Conservation (phyloP, 805 yeast genomes). For the Saccharomyces mikatae region DNA sequence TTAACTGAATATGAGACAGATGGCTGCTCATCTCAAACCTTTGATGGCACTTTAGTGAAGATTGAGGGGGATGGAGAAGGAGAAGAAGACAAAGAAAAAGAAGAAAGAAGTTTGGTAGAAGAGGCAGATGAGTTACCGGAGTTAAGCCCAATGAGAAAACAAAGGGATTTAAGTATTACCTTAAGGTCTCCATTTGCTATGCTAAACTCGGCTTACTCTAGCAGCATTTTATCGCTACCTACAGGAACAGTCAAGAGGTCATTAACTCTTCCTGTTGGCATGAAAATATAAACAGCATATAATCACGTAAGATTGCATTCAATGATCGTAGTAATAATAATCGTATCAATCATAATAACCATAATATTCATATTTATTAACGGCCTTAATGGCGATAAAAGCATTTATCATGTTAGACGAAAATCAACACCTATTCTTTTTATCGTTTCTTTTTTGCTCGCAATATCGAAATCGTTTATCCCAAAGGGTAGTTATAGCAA, state of each 20-base stretch:
- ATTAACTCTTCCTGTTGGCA: conserved; percentile 26
- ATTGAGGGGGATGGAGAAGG: conserved; percentile 7
- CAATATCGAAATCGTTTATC: neutral
- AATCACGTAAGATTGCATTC: neutral
- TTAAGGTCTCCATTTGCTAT: conserved; percentile 8
- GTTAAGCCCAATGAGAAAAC: neutral
- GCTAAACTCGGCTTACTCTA: conserved; percentile 1
- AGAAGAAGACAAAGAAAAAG: conserved; percentile 1
- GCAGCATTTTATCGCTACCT: conserved; percentile 17
- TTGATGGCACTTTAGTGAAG: neutral
- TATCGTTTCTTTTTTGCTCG: neutral
- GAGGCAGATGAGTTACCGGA: neutral
- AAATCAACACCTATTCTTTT: neutral
- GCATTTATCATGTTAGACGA: neutral
- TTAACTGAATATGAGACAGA: conserved; percentile 10
- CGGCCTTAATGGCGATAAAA: neutral
- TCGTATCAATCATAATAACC: neutral
- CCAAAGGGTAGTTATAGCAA: neutral
- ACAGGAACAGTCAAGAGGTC: conserved; percentile 19
- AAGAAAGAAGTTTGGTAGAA: neutral
- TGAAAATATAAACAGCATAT: conserved; percentile 14
- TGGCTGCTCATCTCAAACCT: conserved; percentile 2
- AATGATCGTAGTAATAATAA: neutral
- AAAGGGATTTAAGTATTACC: conserved; percentile 2
- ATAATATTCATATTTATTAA: neutral